These are phyloP conservation scores for Cyanidiococcus yangmingshanensis DNA, from an alignment of 23 red algal genomes.

Conservation along the genomic window DNA sequence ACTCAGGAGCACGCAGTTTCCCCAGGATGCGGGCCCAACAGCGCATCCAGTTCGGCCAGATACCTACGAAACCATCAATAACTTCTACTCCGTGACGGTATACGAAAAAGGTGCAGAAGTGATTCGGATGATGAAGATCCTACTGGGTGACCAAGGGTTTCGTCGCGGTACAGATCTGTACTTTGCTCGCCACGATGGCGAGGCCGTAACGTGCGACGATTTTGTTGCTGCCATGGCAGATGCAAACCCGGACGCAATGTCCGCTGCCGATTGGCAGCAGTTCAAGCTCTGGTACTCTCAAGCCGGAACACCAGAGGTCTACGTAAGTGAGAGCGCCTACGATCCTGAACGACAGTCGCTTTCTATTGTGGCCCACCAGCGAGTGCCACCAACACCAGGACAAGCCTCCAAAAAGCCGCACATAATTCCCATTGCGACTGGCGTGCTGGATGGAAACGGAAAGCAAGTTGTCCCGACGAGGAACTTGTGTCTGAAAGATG, in stretches of 20 bases:
- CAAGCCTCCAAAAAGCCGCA: constrained; percentile 49
- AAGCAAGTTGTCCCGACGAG: constrained; percentile 25
- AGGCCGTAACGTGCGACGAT: constrained; percentile 96
- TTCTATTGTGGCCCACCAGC: constrained; percentile 45
- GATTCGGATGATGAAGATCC: constrained; percentile 78
- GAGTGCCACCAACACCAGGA: constrained; percentile 52
- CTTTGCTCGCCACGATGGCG: constrained; percentile 85
- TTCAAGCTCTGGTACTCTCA: constrained; percentile 86
- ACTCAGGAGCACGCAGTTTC: constrained; percentile 73
- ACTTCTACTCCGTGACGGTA: constrained; percentile 87
- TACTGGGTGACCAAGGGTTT: constrained; percentile 77
- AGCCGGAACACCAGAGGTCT: constrained; percentile 71
- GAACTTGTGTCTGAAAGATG: constrained; percentile 40
- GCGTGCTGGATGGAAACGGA: constrained; percentile 59
- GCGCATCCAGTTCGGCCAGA: constrained; percentile 88
- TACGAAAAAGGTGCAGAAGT: constrained; percentile 96
- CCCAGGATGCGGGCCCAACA: constrained; percentile 93
- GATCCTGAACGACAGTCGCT: constrained; percentile 35
- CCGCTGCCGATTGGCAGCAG: constrained; percentile 31
- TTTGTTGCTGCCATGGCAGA: constrained; percentile 71
- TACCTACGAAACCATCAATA: constrained; percentile 71
- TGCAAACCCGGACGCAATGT: constrained; percentile 42
- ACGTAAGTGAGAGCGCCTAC: constrained; percentile 24
- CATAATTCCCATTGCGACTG: constrained; percentile 71
- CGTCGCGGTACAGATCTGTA: constrained; percentile 89